These are phyloP conservation scores for Linanthus parryae DNA, from an alignment of 148 eudicot genomes.

Conservation along the genomic window DNA sequence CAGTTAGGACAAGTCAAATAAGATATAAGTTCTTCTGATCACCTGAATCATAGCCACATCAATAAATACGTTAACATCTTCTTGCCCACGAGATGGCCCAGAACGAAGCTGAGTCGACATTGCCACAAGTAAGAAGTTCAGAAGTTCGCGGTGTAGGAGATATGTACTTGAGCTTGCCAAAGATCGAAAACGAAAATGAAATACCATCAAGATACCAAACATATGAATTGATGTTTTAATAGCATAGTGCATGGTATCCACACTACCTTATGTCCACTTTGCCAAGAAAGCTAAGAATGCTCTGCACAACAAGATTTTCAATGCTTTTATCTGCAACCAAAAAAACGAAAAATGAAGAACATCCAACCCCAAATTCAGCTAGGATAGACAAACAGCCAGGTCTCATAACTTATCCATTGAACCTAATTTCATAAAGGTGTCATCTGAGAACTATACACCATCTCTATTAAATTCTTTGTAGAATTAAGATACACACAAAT, in stretches of 20 bases:
- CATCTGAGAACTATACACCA: no score
- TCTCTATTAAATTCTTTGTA: no score
- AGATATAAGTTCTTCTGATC: no score
- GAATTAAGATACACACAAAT: no score
- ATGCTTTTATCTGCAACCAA: conserved; percentile 52
- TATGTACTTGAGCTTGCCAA: conserved; percentile 55
- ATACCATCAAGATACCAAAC: conserved; percentile 16
- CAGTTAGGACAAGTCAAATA: no score
- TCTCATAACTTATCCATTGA: no score
- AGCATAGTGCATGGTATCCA: conserved; percentile 6
- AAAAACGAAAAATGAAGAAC: no score
- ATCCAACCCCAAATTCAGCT: no score
- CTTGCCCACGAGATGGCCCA: conserved; percentile 77
- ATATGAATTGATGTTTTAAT: not conserved
- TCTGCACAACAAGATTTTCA: conserved; percentile 44
- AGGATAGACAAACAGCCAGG: no score
- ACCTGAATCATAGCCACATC: conserved; percentile 87
- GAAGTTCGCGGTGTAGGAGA: conserved; percentile 79
- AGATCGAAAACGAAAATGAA: conserved; percentile 16
- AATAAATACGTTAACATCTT: conserved; percentile 69
- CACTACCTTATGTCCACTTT: conserved; percentile 76
- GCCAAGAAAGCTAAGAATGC: conserved; percentile 61
- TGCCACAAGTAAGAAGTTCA: conserved; percentile 74
- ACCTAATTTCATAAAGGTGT: no score
- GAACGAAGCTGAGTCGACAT: conserved; percentile 91